These are phyloP conservation scores for Paracoccidioides brasiliensis DNA, from an alignment of 2,329 filamentous ascomycete species.

Conservation along the genomic window DNA sequence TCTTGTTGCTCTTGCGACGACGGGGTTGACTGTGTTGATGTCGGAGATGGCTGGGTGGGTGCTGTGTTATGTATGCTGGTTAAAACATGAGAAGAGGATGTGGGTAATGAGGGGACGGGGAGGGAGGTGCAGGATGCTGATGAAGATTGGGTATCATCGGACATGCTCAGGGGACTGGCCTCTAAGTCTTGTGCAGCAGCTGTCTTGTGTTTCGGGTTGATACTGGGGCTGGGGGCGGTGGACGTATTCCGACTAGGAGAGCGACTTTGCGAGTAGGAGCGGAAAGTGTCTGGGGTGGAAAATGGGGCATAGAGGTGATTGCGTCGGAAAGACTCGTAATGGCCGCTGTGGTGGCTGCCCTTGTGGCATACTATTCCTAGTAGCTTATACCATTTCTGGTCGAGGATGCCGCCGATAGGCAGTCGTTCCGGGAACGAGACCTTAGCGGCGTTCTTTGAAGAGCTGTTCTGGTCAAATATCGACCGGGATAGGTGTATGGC, in stretches of 20 bases:
- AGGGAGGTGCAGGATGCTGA: slow-evolving; percentile 22
- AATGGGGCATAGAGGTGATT: slow-evolving; percentile 70
- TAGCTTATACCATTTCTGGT: slow-evolving; percentile 68
- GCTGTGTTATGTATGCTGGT: slow-evolving; percentile 3
- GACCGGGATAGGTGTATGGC: slow-evolving; percentile 87
- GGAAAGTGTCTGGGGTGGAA: slow-evolving; percentile 69
- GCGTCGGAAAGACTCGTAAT: slow-evolving; percentile 90
- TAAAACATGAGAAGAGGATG: slow-evolving; percentile 10
- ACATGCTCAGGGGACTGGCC: slow-evolving; percentile 18
- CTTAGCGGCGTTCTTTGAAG: slow-evolving; percentile 88
- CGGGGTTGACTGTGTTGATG: not conserved
- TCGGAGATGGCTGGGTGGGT: not conserved
- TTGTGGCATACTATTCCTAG: slow-evolving; percentile 86
- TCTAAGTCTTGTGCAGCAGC: slow-evolving; percentile 16
- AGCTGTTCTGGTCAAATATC: slow-evolving; percentile 70
- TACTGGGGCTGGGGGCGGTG: slow-evolving; percentile 35
- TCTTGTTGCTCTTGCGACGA: slow-evolving; percentile 1
- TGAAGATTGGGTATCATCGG: slow-evolving; percentile 19
- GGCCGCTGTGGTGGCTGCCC: slow-evolving; percentile 87
- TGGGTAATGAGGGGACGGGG: slow-evolving; percentile 8
- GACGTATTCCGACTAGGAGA: slow-evolving; percentile 42
- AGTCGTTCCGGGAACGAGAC: slow-evolving; percentile 84
- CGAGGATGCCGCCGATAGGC: slow-evolving; percentile 64
- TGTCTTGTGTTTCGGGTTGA: slow-evolving; percentile 26
- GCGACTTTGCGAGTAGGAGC: slow-evolving; percentile 54